phyloP scores from a whole-genome alignment of 768 basidiomycete species.

The Leccinum barrowsii region DNA sequence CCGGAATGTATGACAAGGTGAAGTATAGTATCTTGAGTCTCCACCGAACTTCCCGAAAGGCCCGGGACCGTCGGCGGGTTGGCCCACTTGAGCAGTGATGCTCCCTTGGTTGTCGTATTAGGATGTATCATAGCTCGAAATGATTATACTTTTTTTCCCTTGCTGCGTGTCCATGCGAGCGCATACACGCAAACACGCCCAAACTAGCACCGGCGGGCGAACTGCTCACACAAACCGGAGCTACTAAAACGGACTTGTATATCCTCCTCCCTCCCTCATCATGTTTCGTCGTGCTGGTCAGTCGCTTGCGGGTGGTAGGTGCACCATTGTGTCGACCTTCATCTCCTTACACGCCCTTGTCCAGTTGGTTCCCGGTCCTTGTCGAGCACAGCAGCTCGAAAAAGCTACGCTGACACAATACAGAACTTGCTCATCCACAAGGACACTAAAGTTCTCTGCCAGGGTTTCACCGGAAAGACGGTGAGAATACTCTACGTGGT shows the following conservation, averaged over 20 bases:
- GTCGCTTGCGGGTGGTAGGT: slow-evolving; percentile 52
- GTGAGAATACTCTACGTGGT: slow-evolving; percentile 39
- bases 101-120: slow-evolving; percentile 1
- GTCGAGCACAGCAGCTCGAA: slow-evolving; percentile 70
- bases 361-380: slow-evolving; percentile 75
- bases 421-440: slow-evolving; percentile 89
- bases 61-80: slow-evolving; percentile 56
- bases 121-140: slow-evolving; percentile 15
- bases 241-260: slow-evolving; percentile 5
- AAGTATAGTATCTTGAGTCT: slow-evolving; percentile 73
- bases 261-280: slow-evolving; percentile 7
- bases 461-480: slow-evolving; percentile 97
- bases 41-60: slow-evolving; percentile 71
- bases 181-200: slow-evolving; percentile 21
- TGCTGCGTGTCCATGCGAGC: not conserved
- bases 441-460: slow-evolving; percentile 89
- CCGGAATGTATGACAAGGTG: slow-evolving; percentile 70
- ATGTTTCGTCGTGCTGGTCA: slow-evolving; percentile 64
- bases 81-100: slow-evolving; percentile 28
- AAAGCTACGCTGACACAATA: slow-evolving; percentile 85
- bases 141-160: slow-evolving; percentile 12
- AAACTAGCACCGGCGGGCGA: slow-evolving; percentile 22
- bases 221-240: slow-evolving; percentile 12
- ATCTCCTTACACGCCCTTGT: not conserved
- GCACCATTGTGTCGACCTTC: not conserved